phyloP scores from a whole-genome alignment of 2,329 filamentous ascomycete genomes.

The Ophiocordyceps camponoti-leonardi region DNA sequence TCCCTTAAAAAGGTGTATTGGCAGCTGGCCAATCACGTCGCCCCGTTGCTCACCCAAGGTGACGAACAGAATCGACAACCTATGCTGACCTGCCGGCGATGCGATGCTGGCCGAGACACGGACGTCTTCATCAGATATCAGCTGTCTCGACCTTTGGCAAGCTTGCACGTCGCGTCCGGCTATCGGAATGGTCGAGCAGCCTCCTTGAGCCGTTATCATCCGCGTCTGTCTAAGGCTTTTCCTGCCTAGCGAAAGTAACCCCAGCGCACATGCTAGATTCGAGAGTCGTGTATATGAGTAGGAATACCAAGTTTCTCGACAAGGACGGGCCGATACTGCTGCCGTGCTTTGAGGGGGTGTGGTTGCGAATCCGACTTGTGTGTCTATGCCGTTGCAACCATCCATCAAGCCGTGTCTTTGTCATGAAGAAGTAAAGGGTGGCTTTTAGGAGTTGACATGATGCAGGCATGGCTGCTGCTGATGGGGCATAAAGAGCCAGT shows the following conservation, averaged over 20 bases:
- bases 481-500: background rate
- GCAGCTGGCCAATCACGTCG: background rate
- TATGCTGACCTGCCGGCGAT: background rate
- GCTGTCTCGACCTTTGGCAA: too few relatives aligned
- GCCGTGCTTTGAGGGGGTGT: conserved; percentile 1
- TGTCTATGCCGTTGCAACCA: conserved; percentile 1
- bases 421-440: background rate
- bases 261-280: background rate
- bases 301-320: background rate
- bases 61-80: background rate
- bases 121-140: background rate
- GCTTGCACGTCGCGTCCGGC: too few relatives aligned
- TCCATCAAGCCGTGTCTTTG: background rate
- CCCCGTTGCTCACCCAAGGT: background rate
- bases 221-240: background rate
- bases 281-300: background rate
- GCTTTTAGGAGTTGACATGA: too few relatives aligned
- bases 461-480: background rate
- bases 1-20: background rate
- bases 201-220: too few relatives aligned
- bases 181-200: too few relatives aligned
- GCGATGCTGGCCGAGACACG: background rate
- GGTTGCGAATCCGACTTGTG: conserved; percentile 1
- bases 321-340: background rate
- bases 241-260: background rate